Base-by-base conservation (phyloP, 305 asterid genomes). In the Fraxinus sp. region DNA sequence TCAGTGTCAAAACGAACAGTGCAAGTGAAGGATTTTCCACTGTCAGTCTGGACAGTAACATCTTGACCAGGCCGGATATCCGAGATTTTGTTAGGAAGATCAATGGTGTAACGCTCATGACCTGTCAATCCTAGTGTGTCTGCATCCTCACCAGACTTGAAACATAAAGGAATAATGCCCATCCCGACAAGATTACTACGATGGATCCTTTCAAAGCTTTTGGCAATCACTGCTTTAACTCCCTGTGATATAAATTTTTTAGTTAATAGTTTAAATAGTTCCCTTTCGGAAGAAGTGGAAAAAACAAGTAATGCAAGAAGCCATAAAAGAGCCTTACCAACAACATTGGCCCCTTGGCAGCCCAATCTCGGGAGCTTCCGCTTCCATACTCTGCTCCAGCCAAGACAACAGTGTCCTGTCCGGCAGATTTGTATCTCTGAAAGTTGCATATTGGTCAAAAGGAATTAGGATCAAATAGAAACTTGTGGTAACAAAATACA, bases 301-400 rank as follows among this genome's bases (percentile, higher is more conserved):
- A 78, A 74, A 44, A 49, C 52, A 36, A 79, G 74, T 49, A 68
- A 74, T n/a, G 80, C 57, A 62, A 62, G 80, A 4, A 44, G 70
- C 6, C 18, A 28, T 82, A 76, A 24, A 41, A 20, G 75, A 26
- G 37, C n/a, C 90, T 85, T 78, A 92, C 98, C 98, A 90, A 86
- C 85, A 95, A 88, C 98, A 92, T 95, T 14, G 98, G 98, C 52
- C 98, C 98, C 88, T 93, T 95, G 77, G 98, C 98, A 28, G 98
- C 98, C 98, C 98, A 95, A 87, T 95, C 98, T 66, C 98, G 90
- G 35, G 98, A 95, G 88, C 98, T 94, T 83, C 99, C 99, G 85
- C 99, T 95, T 88, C 99, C 99, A 81, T 95, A 95, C 90, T 95
- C 98, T 7, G 98, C 99, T 85, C 98, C 99, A 57, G 99, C 99